phyloP scores from a whole-genome alignment of 495 filamentous ascomycete genomes.

The Apiosordaria backusii region DNA sequence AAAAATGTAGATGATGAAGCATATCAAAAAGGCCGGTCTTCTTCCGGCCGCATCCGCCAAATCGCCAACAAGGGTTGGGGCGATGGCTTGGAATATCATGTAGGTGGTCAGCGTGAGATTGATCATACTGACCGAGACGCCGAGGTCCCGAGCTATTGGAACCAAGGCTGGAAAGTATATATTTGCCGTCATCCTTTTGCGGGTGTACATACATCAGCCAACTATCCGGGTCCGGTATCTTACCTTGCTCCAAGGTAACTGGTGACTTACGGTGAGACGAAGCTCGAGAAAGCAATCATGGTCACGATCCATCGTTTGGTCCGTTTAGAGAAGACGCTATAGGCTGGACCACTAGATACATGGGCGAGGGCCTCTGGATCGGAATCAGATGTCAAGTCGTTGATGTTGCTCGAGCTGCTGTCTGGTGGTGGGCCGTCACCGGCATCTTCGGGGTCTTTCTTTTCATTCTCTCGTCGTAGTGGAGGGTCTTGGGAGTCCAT shows the following conservation, averaged over 20 bases:
- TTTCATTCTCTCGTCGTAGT: neutral
- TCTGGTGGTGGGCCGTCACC: neutral
- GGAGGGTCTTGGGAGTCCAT: neutral
- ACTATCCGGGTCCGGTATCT: neutral
- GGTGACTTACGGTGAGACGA: constrained; percentile 55
- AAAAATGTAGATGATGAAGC: constrained; percentile 55
- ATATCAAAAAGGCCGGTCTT: constrained; percentile 56
- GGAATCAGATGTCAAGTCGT: neutral
- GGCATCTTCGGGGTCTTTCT: neutral
- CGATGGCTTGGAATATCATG: constrained; percentile 59
- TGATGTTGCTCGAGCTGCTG: neutral
- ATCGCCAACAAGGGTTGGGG: constrained; percentile 58
- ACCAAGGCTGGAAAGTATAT: constrained; percentile 77
- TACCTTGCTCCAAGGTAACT: neutral
- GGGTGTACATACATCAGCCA: neutral
- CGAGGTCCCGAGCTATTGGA: constrained; percentile 50
- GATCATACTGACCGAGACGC: constrained; percentile 57
- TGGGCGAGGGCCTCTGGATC: constrained; percentile 31
- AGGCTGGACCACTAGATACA: constrained; percentile 41
- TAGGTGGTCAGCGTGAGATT: constrained; percentile 67
- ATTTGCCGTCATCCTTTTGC: constrained; percentile 56
- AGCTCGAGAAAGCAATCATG: constrained; percentile 61
- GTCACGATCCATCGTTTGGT: constrained; percentile 60
- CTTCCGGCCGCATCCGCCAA: constrained; percentile 58
- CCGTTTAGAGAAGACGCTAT: constrained; percentile 54